phyloP scores from a whole-genome alignment of 345 rosid genomes.

The Sapria himalayana region DNA sequence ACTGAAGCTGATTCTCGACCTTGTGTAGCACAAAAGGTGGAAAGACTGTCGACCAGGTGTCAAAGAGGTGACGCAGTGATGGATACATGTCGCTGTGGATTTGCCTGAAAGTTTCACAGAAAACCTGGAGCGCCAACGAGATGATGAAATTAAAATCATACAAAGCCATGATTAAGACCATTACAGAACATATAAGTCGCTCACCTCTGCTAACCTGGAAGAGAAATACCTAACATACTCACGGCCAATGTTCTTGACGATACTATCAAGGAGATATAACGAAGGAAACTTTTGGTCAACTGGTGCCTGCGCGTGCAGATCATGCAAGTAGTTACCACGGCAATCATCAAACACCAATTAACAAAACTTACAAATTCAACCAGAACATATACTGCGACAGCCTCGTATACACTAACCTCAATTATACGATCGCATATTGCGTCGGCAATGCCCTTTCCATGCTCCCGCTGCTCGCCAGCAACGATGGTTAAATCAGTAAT shows the following conservation, averaged over 20 bases:
- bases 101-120: slow-evolving; percentile 61
- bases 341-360: too few relatives aligned
- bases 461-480: slow-evolving; percentile 73
- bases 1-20: slow-evolving; percentile 53
- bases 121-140: slow-evolving; percentile 32
- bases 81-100: slow-evolving; percentile 42
- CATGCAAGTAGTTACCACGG: slow-evolving; percentile 1
- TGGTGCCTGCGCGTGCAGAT: slow-evolving; percentile 37
- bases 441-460: slow-evolving; percentile 65
- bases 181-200: slow-evolving; percentile 7
- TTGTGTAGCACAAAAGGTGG: slow-evolving; percentile 43
- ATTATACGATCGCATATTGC: slow-evolving; percentile 74
- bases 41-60: slow-evolving; percentile 85
- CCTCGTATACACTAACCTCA: slow-evolving; percentile 58
- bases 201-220: slow-evolving; percentile 83
- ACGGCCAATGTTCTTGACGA: slow-evolving; percentile 78
- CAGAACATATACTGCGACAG: slow-evolving; percentile 5
- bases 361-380: too few relatives aligned
- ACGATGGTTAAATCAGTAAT: slow-evolving; percentile 93
- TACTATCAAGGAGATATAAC: slow-evolving; percentile 82
- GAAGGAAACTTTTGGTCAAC: slow-evolving; percentile 83
- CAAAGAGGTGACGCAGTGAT: slow-evolving; percentile 86
- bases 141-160: background rate
- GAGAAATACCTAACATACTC: slow-evolving; percentile 67
- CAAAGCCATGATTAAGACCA: background rate